Evolutionary conservation across 108 stramenopile species (phyloP).

Genomic region (Aurantiochytrium sp.): DNA sequence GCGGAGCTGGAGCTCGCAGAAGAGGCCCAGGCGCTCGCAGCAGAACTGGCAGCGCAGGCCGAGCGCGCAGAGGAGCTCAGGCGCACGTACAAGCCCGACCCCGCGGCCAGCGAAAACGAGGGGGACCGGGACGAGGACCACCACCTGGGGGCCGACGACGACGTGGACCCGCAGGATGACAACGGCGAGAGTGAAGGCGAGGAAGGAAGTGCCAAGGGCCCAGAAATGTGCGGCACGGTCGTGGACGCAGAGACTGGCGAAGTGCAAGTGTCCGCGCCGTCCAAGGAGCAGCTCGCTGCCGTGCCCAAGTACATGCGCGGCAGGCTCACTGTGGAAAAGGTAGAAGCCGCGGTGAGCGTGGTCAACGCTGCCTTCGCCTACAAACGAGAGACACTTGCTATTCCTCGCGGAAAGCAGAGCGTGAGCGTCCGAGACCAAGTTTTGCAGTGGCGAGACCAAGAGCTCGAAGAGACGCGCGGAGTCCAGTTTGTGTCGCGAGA

Average conservation of each 20-base stretch:
- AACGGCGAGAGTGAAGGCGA: no score
- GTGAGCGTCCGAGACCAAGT: not conserved
- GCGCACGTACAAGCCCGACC: not conserved
- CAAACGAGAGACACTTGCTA: not conserved
- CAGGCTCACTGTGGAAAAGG: not conserved
- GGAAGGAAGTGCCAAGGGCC: no score
- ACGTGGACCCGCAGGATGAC: no score
- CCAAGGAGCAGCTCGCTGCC: not conserved
- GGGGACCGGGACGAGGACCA: not conserved
- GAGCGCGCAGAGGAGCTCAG: not conserved
- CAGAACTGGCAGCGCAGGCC: not conserved
- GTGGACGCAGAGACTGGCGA: not conserved
- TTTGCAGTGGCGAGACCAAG: constrained; percentile 1
- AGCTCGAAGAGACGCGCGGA: not conserved
- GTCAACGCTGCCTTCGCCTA: not conserved
- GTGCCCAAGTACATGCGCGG: constrained; percentile 18
- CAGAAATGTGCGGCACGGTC: not conserved
- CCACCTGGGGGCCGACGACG: no score
- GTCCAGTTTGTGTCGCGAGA: not conserved
- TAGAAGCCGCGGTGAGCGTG: not conserved
- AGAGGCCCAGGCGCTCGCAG: not conserved
- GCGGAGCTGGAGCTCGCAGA: not conserved
- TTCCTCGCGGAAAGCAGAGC: not conserved
- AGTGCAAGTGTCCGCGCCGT: not conserved
- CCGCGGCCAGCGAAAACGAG: not conserved